These are phyloP conservation scores for Noccaea caerulescens DNA, from an alignment of 345 rosid genomes.

Conservation along the genomic window DNA sequence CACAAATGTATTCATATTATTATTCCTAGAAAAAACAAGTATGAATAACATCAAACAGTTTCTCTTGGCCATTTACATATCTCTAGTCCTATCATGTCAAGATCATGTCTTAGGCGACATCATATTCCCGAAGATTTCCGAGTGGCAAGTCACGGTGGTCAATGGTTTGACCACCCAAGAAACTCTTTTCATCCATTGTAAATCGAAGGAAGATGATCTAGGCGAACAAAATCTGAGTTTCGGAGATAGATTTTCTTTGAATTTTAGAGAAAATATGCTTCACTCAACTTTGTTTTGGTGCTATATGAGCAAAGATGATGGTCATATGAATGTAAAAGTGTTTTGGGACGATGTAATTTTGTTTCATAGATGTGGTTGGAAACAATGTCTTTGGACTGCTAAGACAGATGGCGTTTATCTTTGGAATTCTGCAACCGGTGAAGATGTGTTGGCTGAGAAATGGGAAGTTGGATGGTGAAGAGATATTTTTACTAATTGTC, in stretches of 20 bases:
- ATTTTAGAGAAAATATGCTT: conserved; percentile 35
- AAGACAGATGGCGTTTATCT: conserved; percentile 47
- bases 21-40: neutral
- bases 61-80: conserved; percentile 8
- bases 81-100: conserved; percentile 12
- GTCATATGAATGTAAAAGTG: conserved; percentile 36
- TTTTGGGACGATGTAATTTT: conserved; percentile 43
- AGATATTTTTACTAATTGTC: neutral
- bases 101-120: conserved; percentile 22
- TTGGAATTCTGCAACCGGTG: conserved; percentile 20
- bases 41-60: conserved; percentile 30
- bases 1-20: neutral
- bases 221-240: conserved; percentile 27
- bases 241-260: conserved; percentile 31
- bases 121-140: conserved; percentile 24
- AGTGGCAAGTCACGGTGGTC: conserved; percentile 38
- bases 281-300: conserved; percentile 49
- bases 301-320: conserved; percentile 35
- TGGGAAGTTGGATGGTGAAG: conserved; percentile 42
- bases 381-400: conserved; percentile 47
- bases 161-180: conserved; percentile 26
- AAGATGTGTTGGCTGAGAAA: conserved; percentile 10
- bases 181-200: conserved; percentile 41
- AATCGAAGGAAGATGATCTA: conserved; percentile 47
- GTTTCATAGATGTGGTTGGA: conserved; percentile 44